Conservation (phyloP, 306 rosid species). For the Prinsepia uniflora region DNA sequence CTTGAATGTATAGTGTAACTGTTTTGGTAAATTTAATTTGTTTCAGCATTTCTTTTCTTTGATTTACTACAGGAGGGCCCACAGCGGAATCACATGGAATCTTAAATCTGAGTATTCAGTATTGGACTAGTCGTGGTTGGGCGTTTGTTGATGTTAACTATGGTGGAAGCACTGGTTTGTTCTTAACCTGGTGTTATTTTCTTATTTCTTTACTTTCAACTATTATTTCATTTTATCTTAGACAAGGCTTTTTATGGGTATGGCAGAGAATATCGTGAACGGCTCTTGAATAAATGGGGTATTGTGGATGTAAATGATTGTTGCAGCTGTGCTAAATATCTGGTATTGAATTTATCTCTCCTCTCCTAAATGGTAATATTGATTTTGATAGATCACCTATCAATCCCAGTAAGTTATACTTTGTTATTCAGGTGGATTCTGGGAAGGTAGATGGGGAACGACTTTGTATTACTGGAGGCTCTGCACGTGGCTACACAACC, state of each 20-base stretch:
- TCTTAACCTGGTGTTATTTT: constrained; percentile 16
- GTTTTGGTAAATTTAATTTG: not conserved
- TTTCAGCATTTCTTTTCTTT: constrained; percentile 8
- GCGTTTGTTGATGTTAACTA: constrained; percentile 83
- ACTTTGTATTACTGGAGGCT: constrained; percentile 83
- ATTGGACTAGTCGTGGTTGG: constrained; percentile 98
- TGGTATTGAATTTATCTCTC: constrained; percentile 48
- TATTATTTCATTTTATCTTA: not conserved
- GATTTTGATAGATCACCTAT: not conserved
- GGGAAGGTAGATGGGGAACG: constrained; percentile 81
- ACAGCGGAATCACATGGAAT: constrained; percentile 71
- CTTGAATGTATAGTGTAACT: constrained; percentile 6
- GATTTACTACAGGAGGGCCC: constrained; percentile 81
- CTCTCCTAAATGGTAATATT: not conserved
- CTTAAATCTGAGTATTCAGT: constrained; percentile 71
- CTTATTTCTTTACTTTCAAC: not conserved
- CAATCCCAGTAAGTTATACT: constrained; percentile 6
- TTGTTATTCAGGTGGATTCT: constrained; percentile 53
- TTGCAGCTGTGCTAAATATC: constrained; percentile 82
- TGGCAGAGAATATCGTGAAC: constrained; percentile 87
- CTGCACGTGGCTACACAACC: constrained; percentile 98
- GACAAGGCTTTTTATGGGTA: constrained; percentile 50
- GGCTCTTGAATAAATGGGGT: constrained; percentile 87
- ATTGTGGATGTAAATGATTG: constrained; percentile 95
- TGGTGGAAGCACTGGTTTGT: constrained; percentile 98